A percentile compares a stretch with the other conserved stretches of the same genome.
Conservation (phyloP, 345 rosid genomes). For the Ailanthus altissimus region DNA sequence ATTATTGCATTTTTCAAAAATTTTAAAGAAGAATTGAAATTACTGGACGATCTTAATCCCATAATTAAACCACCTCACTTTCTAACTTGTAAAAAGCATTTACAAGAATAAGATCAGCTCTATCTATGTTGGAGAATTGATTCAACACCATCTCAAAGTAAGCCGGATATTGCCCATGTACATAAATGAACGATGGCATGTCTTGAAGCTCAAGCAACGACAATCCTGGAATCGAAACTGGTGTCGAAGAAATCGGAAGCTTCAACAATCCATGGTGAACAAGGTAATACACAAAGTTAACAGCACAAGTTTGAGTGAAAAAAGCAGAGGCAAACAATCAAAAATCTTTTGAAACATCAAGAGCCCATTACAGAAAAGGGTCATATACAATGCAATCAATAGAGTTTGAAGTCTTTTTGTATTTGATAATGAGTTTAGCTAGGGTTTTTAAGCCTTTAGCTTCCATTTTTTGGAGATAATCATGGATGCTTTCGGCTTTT, state of each 20-base stretch:
- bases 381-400: conserved; percentile 60
- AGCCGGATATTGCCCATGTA: conserved; percentile 48
- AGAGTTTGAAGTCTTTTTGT: conserved; percentile 35
- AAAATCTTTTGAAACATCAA: conserved; percentile 58
- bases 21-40: no score
- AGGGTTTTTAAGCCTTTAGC: conserved; percentile 48
- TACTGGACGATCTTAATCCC: no score
- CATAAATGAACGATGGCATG: conserved; percentile 55
- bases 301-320: conserved; percentile 68
- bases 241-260: conserved; percentile 38
- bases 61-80: conserved; percentile 34
- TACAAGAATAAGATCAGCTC: conserved; percentile 49
- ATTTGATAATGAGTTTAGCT: conserved; percentile 41
- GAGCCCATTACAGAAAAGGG: conserved; percentile 61
- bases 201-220: conserved; percentile 51
- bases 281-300: conserved; percentile 57
- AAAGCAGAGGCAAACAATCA: conserved; percentile 55
- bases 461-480: conserved; percentile 41
- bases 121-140: conserved; percentile 50
- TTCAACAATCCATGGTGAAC: conserved; percentile 38
- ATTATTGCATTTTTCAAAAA: no score
- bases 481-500: conserved; percentile 26
- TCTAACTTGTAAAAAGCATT: conserved; percentile 52
- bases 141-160: conserved; percentile 50
- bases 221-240: conserved; percentile 35